Percentiles rank a stretch among this genome's conserved stretches.
phyloP scores from a whole-genome alignment of 352 stramenopile genomes.

The Phytophthora capsici region DNA sequence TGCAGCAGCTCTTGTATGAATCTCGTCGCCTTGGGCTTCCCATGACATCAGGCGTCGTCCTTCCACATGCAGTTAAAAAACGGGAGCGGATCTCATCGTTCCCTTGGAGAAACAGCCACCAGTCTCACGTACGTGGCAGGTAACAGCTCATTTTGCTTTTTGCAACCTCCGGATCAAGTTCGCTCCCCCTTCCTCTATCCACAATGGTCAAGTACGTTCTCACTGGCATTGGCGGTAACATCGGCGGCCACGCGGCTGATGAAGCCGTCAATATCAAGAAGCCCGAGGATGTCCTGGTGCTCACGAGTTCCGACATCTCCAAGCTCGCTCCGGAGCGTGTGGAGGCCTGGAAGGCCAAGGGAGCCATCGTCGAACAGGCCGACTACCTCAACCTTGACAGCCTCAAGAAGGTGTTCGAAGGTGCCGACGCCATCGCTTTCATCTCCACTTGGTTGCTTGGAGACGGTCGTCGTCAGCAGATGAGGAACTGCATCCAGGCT shows the following conservation, averaged over 20 bases:
- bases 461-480: slow-evolving; percentile 26
- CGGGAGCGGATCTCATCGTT: slow-evolving; percentile 8
- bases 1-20: not conserved
- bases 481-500: slow-evolving; percentile 22
- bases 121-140: slow-evolving; percentile 19
- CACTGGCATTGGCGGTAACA: slow-evolving; percentile 36
- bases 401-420: slow-evolving; percentile 33
- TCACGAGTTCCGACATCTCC: slow-evolving; percentile 30
- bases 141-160: slow-evolving; percentile 26
- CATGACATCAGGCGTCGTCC: slow-evolving; percentile 8
- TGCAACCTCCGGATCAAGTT: slow-evolving; percentile 24
- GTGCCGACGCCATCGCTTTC: slow-evolving; percentile 25
- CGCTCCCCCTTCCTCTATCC: slow-evolving; percentile 2
- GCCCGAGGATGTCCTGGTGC: slow-evolving; percentile 22
- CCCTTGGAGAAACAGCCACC: slow-evolving; percentile 1
- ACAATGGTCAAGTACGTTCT: slow-evolving; percentile 40
- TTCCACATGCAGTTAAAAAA: slow-evolving; percentile 19
- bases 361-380: slow-evolving; percentile 17
- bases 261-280: slow-evolving; percentile 30
- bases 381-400: slow-evolving; percentile 32
- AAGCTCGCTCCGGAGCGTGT: slow-evolving; percentile 22
- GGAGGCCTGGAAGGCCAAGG: slow-evolving; percentile 22
- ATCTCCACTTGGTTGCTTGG: slow-evolving; percentile 38
- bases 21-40: not conserved
- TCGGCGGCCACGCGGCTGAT: slow-evolving; percentile 33